phyloP scores from a whole-genome alignment of 768 basidiomycete genomes.

The Tulasnella sp. region DNA sequence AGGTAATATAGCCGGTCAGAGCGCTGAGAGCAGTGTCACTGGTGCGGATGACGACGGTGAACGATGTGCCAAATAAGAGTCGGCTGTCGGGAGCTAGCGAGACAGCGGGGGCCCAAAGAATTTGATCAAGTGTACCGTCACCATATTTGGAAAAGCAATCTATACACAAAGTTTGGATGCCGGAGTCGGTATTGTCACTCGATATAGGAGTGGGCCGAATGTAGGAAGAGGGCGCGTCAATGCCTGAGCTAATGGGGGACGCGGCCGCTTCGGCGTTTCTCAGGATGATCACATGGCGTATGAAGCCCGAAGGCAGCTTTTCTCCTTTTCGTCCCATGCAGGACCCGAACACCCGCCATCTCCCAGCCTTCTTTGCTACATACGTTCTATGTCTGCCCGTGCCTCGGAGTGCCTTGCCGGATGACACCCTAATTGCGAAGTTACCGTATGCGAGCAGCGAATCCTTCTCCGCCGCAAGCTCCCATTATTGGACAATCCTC shows the following conservation, averaged over 20 bases:
- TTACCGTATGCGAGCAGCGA: not conserved
- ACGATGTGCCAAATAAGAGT: too few species aligned
- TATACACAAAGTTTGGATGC: too few species aligned
- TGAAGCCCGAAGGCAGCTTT: not conserved
- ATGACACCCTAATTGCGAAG: not conserved
- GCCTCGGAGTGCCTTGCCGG: not conserved
- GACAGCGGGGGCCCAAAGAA: too few species aligned
- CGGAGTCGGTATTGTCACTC: too few species aligned
- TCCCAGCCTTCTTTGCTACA: not conserved
- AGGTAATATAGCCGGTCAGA: too few species aligned
- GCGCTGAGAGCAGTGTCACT: too few species aligned
- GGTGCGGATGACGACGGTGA: too few species aligned
- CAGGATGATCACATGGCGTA: not conserved
- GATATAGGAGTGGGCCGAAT: not conserved
- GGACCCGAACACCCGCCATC: not conserved
- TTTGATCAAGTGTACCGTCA: too few species aligned
- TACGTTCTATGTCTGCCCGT: not conserved
- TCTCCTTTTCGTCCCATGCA: not conserved
- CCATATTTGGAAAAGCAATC: too few species aligned
- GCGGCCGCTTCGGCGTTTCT: not conserved
- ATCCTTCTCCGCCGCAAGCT: not conserved
- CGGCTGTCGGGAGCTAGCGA: too few species aligned
- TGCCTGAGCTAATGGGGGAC: not conserved
- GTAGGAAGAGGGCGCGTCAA: not conserved
- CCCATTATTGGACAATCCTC: not conserved